Evolutionary conservation across 1,284 basidiomycete species (phyloP).

Genomic region (Bondarzewia mesenterica): DNA sequence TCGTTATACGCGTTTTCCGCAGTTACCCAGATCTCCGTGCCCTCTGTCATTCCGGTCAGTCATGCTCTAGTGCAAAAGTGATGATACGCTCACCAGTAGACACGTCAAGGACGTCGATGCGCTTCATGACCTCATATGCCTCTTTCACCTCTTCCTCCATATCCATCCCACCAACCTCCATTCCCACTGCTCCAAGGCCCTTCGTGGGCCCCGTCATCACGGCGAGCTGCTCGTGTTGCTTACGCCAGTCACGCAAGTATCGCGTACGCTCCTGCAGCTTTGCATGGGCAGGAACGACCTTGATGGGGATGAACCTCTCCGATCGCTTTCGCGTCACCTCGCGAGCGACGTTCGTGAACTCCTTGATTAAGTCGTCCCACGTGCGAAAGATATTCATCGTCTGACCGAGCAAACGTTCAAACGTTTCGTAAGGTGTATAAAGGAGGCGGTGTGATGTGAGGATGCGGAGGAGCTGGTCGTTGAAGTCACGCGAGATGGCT

Average conservation of each 20-base stretch:
- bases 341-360: slow-evolving; percentile 95
- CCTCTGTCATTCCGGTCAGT: no score
- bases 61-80: no score
- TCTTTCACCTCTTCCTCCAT: slow-evolving; percentile 98
- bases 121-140: slow-evolving; percentile 92
- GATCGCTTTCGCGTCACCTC: slow-evolving; percentile 89
- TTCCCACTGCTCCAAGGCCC: slow-evolving; percentile 64
- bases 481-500: slow-evolving; percentile 96
- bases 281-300: slow-evolving; percentile 85
- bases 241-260: slow-evolving; percentile 89
- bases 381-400: slow-evolving; percentile 82
- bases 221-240: slow-evolving; percentile 95
- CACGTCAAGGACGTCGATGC: slow-evolving; percentile 94
- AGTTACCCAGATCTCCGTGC: slow-evolving; percentile 96
- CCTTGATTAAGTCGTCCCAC: slow-evolving; percentile 97
- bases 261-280: slow-evolving; percentile 85
- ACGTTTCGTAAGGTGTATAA: slow-evolving; percentile 91
- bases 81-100: slow-evolving; percentile 75
- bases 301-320: slow-evolving; percentile 97
- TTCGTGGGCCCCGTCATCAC: slow-evolving; percentile 96
- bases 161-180: slow-evolving; percentile 78
- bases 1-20: slow-evolving; percentile 98
- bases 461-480: slow-evolving; percentile 88
- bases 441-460: slow-evolving; percentile 86
- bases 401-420: slow-evolving; percentile 77